phyloP scores from a whole-genome alignment of 2,329 filamentous ascomycete genomes.

The Trichoderma semiorbis region DNA sequence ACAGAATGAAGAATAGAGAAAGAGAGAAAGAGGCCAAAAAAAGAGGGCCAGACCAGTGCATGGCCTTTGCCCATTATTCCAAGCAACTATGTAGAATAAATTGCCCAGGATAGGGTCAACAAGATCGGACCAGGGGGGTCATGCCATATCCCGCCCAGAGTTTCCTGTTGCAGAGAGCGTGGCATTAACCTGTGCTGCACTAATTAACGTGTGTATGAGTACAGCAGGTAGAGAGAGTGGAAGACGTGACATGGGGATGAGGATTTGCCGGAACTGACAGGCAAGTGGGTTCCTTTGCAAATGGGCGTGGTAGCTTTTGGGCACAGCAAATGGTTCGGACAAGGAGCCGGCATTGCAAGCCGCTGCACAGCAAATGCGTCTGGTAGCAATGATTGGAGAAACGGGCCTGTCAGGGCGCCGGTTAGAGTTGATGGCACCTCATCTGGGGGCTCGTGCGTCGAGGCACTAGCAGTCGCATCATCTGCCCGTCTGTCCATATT shows the following conservation, averaged over 20 bases:
- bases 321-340: background rate
- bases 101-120: background rate
- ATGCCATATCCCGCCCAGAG: background rate
- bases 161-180: background rate
- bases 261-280: slow-evolving; percentile 16
- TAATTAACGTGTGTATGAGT: background rate
- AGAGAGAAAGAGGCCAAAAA: background rate
- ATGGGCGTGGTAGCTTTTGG: background rate
- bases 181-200: background rate
- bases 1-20: background rate
- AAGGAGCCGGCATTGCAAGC: background rate
- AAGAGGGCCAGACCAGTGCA: background rate
- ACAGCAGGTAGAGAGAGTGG: background rate
- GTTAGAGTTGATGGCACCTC: slow-evolving; percentile 11
- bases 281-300: background rate
- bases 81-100: background rate
- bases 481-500: background rate
- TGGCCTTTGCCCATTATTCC: background rate
- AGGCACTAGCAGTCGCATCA: background rate
- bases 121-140: background rate
- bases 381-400: background rate
- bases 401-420: slow-evolving; percentile 2
- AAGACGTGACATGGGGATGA: background rate
- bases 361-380: background rate
- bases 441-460: background rate